Evolutionary conservation across 2,329 filamentous ascomycete genomes (phyloP), one percentile per base, ranked within the genome.

Genomic region (Dothistroma pini): DNA sequence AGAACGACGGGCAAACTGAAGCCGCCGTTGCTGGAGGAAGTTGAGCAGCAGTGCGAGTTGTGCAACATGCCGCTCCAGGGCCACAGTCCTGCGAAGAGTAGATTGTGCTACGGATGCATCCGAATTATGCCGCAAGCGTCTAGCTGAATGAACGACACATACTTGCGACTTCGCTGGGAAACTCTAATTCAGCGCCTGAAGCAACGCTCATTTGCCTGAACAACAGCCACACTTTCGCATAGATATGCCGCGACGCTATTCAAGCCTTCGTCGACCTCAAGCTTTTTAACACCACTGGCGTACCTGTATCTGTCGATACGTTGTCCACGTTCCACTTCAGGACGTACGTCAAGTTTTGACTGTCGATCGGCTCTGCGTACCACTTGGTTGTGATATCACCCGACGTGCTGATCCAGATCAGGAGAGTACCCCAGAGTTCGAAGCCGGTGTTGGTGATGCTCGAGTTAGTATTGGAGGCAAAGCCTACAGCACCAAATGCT

Each of bases 1-100:
- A 86, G 91, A 64, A 99, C 93, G 35, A 88, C 90, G n/a, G 88
- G 86, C 56, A 96, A 96, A 76, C 81, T 97, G 47, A 80, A 86
- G 51, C 77, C 84, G 29, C 73, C 79, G 0, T 68, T 8, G 70
- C 69, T 21, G 72, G 66, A 50, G 72, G 71, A 68, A 62, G 61
- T 68, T 34, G 70, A 71, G 14, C 67, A 67, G 25, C 68, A 69
- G 53, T 96, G 91, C 70, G 81, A 83, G 35, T 74, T 93, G 9
- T 96, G 91, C 74, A 84, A 84, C 54, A 84, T 89, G 76, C 84
- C 85, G 35, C 79, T 92, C 9, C 63, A 73, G 22, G 74, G 73
- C 31, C 63, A 65, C 61, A 64, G 68, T 68, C 71, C 62, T 25
- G 66, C 58, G 63, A 68, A 59, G 54, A 73, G 61, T 60, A 54